These are phyloP conservation scores for Kodamaea fukazawae DNA, from an alignment of 805 yeast species.

Conservation along the genomic window DNA sequence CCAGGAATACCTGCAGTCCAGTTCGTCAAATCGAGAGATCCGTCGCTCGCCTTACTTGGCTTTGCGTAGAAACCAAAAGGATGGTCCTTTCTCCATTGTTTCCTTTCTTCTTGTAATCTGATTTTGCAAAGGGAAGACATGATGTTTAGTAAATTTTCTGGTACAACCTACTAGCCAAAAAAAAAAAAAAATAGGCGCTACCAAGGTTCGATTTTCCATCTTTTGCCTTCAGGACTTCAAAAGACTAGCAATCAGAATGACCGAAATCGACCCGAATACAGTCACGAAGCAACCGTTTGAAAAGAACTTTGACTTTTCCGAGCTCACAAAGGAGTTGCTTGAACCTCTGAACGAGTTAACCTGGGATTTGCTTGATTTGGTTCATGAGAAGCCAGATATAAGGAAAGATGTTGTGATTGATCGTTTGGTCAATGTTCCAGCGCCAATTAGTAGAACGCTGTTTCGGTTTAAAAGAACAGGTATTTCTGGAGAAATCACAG, in stretches of 20 bases:
- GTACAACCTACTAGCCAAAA: too few species aligned
- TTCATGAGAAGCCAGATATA: conserved; percentile 56
- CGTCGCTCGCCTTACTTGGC: conserved; percentile 78
- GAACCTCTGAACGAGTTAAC: conserved; percentile 62
- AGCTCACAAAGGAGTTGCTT: conserved; percentile 35
- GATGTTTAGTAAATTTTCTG: too few species aligned
- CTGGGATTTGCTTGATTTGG: conserved; percentile 67
- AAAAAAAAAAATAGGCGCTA: not conserved
- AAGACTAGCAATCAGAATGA: not conserved
- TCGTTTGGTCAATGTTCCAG: conserved; percentile 57
- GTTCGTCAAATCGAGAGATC: conserved; percentile 74
- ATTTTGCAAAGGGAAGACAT: conserved; percentile 59
- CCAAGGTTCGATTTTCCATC: not conserved
- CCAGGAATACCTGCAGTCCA: conserved; percentile 99
- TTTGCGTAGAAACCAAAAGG: conserved; percentile 97
- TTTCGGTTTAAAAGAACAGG: conserved; percentile 73
- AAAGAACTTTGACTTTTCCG: not conserved
- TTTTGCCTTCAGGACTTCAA: not conserved
- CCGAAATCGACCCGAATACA: conserved; percentile 1
- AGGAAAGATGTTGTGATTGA: conserved; percentile 38
- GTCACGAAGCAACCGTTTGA: conserved; percentile 1
- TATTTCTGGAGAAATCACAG: conserved; percentile 63
- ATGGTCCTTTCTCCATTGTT: conserved; percentile 97
- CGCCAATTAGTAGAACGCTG: conserved; percentile 58
- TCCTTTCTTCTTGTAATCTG: conserved; percentile 91